These are phyloP conservation scores for Aureobasidium leucospermi DNA, from an alignment of 2,329 filamentous ascomycete genomes.

Conservation along the genomic window DNA sequence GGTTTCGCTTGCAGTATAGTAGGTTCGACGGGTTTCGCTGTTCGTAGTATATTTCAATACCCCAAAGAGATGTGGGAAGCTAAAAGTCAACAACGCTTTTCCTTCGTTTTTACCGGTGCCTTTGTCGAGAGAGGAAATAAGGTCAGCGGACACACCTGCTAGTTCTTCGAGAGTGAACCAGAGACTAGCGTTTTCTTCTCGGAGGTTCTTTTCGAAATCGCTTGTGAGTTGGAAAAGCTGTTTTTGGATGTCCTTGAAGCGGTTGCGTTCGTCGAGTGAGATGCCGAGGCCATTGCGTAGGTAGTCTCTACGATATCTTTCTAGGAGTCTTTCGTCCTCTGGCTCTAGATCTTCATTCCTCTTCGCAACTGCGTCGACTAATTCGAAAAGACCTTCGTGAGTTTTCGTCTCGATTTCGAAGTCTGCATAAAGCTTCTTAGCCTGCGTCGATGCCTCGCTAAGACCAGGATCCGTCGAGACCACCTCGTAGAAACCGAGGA, in stretches of 20 bases:
- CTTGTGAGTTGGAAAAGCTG: conserved; percentile 66
- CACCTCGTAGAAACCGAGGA: conserved; percentile 47
- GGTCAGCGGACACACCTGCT: conserved; percentile 65
- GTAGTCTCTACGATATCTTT: conserved; percentile 71
- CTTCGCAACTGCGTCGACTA: conserved; percentile 42
- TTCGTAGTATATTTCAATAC: conserved; percentile 69
- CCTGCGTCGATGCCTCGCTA: conserved; percentile 43
- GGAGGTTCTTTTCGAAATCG: conserved; percentile 69
- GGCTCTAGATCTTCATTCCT: conserved; percentile 54
- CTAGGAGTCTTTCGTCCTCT: conserved; percentile 62
- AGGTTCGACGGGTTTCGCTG: conserved; percentile 57
- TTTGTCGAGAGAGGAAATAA: conserved; percentile 58
- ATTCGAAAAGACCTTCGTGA: conserved; percentile 70
- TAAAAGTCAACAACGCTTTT: conserved; percentile 62
- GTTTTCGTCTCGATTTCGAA: conserved; percentile 71
- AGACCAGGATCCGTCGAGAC: conserved; percentile 41
- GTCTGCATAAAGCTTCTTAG: conserved; percentile 50
- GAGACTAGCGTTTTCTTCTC: conserved; percentile 70
- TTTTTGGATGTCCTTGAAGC: conserved; percentile 84
- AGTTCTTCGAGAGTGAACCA: conserved; percentile 71
- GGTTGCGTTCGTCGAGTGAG: conserved; percentile 61
- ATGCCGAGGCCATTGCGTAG: conserved; percentile 68
- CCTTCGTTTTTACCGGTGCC: conserved; percentile 67
- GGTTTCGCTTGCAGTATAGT: conserved; percentile 71
- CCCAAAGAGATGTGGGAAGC: conserved; percentile 75